Evolutionary conservation across 345 rosid species (phyloP), one percentile per base, ranked within the genome.

Genomic region (Salix caprea): DNA sequence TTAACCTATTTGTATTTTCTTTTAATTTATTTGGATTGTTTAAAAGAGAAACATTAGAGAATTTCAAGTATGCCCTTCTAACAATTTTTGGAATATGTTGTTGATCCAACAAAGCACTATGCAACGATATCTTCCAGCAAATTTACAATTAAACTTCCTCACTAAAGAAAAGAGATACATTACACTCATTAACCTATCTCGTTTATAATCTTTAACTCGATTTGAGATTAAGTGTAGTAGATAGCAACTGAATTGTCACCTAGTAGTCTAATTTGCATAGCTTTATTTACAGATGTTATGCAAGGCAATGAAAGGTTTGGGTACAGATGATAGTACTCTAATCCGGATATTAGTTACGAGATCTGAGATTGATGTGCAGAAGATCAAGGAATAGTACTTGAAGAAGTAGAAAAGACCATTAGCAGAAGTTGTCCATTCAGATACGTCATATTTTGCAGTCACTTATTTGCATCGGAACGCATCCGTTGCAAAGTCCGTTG

Each of bases 301-400:
- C 21, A 87, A 83, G 77, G 84, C 96, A 4, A 89, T 88, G 93
- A 88, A 82, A 77, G 92, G 96, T 16, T 65, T 89, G 50, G 93
- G 91, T 58, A 91, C 93, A 1, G 83, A 84, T 24, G 93, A 91
- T 61, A 67, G 85, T 0, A 78, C 89, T 16, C 74, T 91, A 19
- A 89, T 87, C n/a, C 86, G 96, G 81, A 66, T 86, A 54, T 65
- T 88, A 18, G 82, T 86, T 15, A 89, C 91, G 2, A 91, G 92
- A 73, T 81, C 86, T 24, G 92, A 88, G 79, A 64, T 88, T 21
- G 93, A 91, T 70, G 81, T 88, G 93, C 86, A 90, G 23, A 69
- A 76, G 23, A 86, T 91, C 13, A 83, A 80, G 74, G 79, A 65
- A 7, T 92, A 87, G 28, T 89, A 88, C 64, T 78, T 71, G 0